Percentiles rank a stretch among this genome's conserved stretches.
Evolutionary conservation across 345 rosid species (phyloP).

Genomic region (Psidium friedrichsthalianum): DNA sequence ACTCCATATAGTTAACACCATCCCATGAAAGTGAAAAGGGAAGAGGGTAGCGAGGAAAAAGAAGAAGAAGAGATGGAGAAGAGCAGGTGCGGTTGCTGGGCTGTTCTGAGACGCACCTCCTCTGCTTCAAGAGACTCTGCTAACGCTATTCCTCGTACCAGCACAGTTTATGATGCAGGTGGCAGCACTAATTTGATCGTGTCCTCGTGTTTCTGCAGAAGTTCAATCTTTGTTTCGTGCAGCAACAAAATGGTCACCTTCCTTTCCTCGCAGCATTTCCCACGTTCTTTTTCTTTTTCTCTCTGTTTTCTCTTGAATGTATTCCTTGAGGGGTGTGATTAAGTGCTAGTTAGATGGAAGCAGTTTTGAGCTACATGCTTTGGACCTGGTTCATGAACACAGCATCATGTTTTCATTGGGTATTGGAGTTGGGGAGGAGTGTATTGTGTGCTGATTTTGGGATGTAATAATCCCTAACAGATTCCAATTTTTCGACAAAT

Average conservation of each 20-base stretch:
- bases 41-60: background rate
- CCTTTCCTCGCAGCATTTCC: background rate
- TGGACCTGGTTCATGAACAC: background rate
- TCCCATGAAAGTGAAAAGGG: conserved; percentile 1
- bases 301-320: background rate
- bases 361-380: background rate
- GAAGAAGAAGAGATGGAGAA: conserved; percentile 4
- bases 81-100: conserved; percentile 58
- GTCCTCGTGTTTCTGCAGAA: background rate
- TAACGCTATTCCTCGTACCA: conserved; percentile 55
- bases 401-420: background rate
- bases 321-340: background rate
- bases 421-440: background rate
- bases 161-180: conserved; percentile 80
- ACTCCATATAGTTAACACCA: background rate
- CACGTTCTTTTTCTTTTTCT: background rate
- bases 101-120: conserved; percentile 39
- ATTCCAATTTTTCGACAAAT: background rate
- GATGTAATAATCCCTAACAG: background rate
- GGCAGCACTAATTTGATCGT: background rate
- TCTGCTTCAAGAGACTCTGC: conserved; percentile 47
- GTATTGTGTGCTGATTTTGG: background rate
- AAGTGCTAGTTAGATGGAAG: background rate
- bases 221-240: background rate
- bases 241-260: background rate